Percentiles rank a stretch among this genome's conserved stretches.
These are phyloP conservation scores for Rhizopus arrhizus DNA, from an alignment of 371 early-diverging fungal genomes.

Conservation along the genomic window DNA sequence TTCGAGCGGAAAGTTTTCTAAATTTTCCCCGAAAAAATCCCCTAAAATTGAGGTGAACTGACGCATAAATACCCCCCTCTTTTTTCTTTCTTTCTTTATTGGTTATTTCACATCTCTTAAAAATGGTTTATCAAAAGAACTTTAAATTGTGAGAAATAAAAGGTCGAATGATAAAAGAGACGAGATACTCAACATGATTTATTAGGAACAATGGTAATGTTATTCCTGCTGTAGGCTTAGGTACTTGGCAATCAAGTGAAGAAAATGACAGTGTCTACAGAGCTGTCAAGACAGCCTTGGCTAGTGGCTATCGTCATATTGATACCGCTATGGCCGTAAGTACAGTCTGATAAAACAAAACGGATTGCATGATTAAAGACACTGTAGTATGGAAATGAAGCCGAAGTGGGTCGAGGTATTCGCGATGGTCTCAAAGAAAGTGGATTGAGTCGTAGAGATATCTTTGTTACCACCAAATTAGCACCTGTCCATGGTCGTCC, in stretches of 20 bases:
- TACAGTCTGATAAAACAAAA: conserved; percentile 15
- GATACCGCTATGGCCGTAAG: conserved; percentile 63
- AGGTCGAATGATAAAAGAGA: not conserved
- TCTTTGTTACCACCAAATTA: conserved; percentile 93
- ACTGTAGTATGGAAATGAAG: conserved; percentile 69
- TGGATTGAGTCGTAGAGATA: conserved; percentile 59
- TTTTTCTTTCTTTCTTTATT: conserved; percentile 7
- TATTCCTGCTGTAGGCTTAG: conserved; percentile 53
- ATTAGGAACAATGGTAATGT: conserved; percentile 46
- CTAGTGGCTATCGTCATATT: conserved; percentile 52
- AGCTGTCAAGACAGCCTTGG: conserved; percentile 45
- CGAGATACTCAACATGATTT: not conserved
- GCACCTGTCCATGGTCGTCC: conserved; percentile 60
- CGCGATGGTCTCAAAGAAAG: conserved; percentile 53
- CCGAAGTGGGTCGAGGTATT: conserved; percentile 67
- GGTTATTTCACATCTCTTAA: not conserved
- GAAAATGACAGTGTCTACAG: conserved; percentile 41
- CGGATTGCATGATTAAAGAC: not conserved
- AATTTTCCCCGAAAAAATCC: conserved; percentile 6
- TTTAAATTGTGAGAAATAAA: conserved; percentile 19
- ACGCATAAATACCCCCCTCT: not conserved
- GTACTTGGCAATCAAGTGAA: conserved; percentile 56
- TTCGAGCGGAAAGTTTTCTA: conserved; percentile 3
- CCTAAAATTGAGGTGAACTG: not conserved
- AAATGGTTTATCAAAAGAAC: conserved; percentile 32